Conservation (phyloP, 768 basidiomycete species). For the Xerocomus potaroensis region DNA sequence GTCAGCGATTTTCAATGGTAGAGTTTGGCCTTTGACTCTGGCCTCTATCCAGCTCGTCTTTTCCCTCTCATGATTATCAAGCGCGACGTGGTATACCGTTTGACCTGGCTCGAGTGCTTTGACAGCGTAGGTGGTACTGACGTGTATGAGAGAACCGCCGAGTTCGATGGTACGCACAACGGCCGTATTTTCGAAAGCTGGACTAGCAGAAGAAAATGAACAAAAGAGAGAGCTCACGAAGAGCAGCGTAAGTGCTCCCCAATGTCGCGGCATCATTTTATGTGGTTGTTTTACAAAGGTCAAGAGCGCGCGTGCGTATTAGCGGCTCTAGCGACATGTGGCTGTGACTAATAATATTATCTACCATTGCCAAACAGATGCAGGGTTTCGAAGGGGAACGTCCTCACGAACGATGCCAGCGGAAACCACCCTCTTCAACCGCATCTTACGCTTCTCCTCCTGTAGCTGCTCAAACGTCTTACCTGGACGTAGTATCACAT, state of each 20-base stretch:
- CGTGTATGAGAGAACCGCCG: slow-evolving; percentile 81
- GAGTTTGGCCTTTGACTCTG: slow-evolving; percentile 68
- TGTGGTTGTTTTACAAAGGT: slow-evolving; percentile 25
- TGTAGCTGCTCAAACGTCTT: slow-evolving; percentile 68
- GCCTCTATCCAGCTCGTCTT: slow-evolving; percentile 77
- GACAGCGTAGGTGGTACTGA: slow-evolving; percentile 86
- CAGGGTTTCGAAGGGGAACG: slow-evolving; percentile 68
- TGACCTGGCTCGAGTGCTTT: slow-evolving; percentile 62
- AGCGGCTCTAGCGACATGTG: too few species aligned
- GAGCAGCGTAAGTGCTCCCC: slow-evolving; percentile 46
- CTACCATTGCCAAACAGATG: slow-evolving; percentile 76
- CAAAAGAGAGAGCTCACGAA: slow-evolving; percentile 39
- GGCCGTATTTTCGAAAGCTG: slow-evolving; percentile 82
- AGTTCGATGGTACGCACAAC: slow-evolving; percentile 88
- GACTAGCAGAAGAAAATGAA: slow-evolving; percentile 37
- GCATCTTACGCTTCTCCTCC: slow-evolving; percentile 57
- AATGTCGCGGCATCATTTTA: slow-evolving; percentile 39
- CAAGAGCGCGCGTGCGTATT: slow-evolving; percentile 23
- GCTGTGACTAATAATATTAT: slow-evolving; percentile 6
- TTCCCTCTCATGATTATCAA: slow-evolving; percentile 57
- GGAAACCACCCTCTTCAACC: slow-evolving; percentile 73
- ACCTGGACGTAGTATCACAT: slow-evolving; percentile 77
- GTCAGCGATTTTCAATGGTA: slow-evolving; percentile 48
- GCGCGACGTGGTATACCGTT: slow-evolving; percentile 62
- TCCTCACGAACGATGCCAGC: slow-evolving; percentile 79